Evolutionary conservation across 768 basidiomycete genomes (phyloP).

Genomic region (Rhodotorula toruloides): DNA sequence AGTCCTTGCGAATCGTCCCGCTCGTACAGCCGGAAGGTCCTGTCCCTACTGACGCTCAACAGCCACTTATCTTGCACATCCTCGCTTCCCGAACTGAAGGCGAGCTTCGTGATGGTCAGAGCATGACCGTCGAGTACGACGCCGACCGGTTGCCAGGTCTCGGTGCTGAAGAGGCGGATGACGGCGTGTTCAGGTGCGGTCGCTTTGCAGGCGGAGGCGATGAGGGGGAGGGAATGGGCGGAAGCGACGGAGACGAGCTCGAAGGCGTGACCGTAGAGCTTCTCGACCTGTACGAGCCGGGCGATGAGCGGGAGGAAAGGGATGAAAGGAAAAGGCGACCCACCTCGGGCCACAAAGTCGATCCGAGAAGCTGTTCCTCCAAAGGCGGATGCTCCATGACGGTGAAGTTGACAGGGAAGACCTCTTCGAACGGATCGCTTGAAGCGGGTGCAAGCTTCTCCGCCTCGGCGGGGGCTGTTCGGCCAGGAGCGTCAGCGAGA

Average conservation of each 20-base stretch:
- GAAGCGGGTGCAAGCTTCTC: constrained; percentile 17
- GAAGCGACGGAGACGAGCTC: constrained; percentile 80
- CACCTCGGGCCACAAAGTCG: constrained; percentile 88
- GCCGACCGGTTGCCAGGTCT: constrained; percentile 65
- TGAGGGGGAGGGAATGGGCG: constrained; percentile 62
- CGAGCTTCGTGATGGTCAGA: constrained; percentile 81
- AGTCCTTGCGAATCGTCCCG: constrained; percentile 46
- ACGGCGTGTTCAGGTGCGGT: constrained; percentile 82
- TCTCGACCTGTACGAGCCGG: constrained; percentile 55
- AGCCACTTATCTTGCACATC: constrained; percentile 57
- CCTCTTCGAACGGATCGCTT: constrained; percentile 25
- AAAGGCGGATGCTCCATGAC: constrained; percentile 53
- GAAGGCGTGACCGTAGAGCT: constrained; percentile 95
- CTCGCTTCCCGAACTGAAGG: constrained; percentile 61
- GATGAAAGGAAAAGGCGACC: not conserved
- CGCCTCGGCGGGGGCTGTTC: constrained; percentile 22
- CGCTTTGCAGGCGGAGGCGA: constrained; percentile 88
- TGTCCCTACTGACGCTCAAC: constrained; percentile 81
- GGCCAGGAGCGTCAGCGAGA: not conserved
- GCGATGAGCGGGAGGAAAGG: not conserved
- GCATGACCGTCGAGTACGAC: constrained; percentile 72
- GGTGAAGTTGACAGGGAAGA: constrained; percentile 9
- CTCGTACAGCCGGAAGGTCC: constrained; percentile 81
- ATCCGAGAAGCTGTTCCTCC: constrained; percentile 79
- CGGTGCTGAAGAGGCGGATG: constrained; percentile 71